Conservation (phyloP, 2,329 filamentous ascomycete genomes). For the Thyridium curvatum region DNA sequence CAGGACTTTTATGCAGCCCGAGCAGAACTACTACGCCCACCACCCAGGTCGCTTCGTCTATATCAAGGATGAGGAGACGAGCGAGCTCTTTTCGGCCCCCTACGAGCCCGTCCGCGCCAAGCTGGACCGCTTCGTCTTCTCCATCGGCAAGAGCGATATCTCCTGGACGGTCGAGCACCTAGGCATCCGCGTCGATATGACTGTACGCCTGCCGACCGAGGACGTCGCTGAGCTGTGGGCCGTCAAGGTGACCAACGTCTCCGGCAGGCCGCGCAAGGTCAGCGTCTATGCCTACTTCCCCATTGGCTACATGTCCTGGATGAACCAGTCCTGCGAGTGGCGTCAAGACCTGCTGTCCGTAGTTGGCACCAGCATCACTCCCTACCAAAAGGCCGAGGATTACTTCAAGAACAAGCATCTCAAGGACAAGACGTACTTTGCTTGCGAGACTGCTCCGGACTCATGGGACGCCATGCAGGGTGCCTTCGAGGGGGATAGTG, state of each 20-base stretch:
- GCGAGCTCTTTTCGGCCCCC: conserved; percentile 45
- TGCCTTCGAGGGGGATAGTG: conserved; percentile 49
- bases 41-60: conserved; percentile 55
- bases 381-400: conserved; percentile 50
- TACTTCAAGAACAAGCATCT: conserved; percentile 51
- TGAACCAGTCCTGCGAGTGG: conserved; percentile 52
- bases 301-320: conserved; percentile 56
- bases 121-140: conserved; percentile 44
- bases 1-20: conserved; percentile 55
- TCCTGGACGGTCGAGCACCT: conserved; percentile 45
- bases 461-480: conserved; percentile 47
- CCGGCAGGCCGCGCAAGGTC: conserved; percentile 34
- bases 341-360: conserved; percentile 39
- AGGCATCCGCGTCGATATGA: conserved; percentile 46
- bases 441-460: conserved; percentile 43
- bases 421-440: conserved; percentile 52
- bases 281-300: conserved; percentile 52
- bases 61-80: conserved; percentile 47
- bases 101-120: conserved; percentile 46
- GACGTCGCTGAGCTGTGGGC: conserved; percentile 52
- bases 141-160: conserved; percentile 47
- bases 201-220: conserved; percentile 41
- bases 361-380: conserved; percentile 45
- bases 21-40: conserved; percentile 52
- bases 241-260: conserved; percentile 43